Percentiles rank a stretch among this genome's conserved stretches.
Conservation (phyloP, 495 filamentous ascomycete genomes). For the Penicillium canariense region DNA sequence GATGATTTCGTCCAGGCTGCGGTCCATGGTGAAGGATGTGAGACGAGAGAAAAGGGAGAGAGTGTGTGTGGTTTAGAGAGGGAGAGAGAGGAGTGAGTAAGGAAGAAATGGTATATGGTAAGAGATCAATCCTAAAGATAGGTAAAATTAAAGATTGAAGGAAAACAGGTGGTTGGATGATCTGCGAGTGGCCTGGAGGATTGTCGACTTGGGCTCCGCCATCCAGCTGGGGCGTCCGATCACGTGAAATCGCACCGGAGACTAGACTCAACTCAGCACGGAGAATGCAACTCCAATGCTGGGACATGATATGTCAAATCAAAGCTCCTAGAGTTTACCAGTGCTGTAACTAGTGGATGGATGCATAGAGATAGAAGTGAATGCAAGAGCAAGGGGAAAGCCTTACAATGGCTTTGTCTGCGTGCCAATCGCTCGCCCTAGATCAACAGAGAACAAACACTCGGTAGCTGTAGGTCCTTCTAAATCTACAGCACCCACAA, state of each 20-base stretch:
- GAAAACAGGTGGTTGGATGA: slow-evolving; percentile 3
- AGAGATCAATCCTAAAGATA: background rate
- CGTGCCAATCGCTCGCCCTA: too few relatives aligned
- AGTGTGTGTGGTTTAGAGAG: background rate
- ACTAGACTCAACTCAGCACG: background rate
- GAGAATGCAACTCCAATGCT: background rate
- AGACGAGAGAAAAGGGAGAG: background rate
- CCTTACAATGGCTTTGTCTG: background rate
- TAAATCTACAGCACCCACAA: too few relatives aligned
- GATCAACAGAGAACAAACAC: too few relatives aligned
- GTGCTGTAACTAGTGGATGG: background rate
- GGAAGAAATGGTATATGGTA: background rate
- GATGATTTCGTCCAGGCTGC: slow-evolving; percentile 82
- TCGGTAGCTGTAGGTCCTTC: too few relatives aligned
- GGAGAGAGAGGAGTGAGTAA: background rate
- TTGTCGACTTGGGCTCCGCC: slow-evolving; percentile 3
- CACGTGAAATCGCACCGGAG: slow-evolving; percentile 1
- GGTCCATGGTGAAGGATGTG: slow-evolving; percentile 59
- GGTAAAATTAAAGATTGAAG: slow-evolving; percentile 1
- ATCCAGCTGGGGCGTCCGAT: background rate
- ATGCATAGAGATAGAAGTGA: background rate
- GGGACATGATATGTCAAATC: background rate
- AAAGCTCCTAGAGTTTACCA: background rate
- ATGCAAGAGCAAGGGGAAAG: background rate
- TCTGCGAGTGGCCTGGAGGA: background rate